Evolutionary conservation across 139 green algal species (phyloP), one percentile per base, ranked within the genome.

Genomic region (Zygnema circumcarinatum): DNA sequence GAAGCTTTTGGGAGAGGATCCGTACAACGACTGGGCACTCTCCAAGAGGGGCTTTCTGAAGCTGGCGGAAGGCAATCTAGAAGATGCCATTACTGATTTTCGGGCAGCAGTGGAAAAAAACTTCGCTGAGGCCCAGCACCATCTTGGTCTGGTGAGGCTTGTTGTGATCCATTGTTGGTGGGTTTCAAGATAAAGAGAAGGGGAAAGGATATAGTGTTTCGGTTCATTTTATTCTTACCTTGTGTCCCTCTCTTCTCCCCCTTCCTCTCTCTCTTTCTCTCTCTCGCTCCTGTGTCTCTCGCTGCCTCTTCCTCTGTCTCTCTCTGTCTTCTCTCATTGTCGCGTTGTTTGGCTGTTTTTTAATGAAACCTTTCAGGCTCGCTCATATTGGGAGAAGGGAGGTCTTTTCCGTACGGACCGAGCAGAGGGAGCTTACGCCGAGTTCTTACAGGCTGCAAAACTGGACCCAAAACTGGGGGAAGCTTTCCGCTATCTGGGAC

Each of bases 371-470:
- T 16, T 62, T 7, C 16, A 78, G 69, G 69, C 7, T 11, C 69
- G 69, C 7, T 3, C 69, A 11, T 78, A 38, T 16, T 78, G 69
- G 69, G 69, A 78, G 69, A 41, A 39, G 36, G 69, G 69, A 41
- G 69, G 69, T 39, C 7, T n/a, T 52, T 41, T 78, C 35, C 69
- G 69, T 41, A 39, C 35, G 7, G 36, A 41, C 35, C 35, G 69
- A 25, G 36, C 69, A 38, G 16, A 25, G 35, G 69, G 69, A 31
- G 47, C 80, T 0, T 32, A 86, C 21, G 67, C 82, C 20, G 36
- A 88, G 67, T 82, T 84, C 16, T 33, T 88, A 31, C 38, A 83
- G 67, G 82, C 82, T 16, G 82, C 68, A 42, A 83, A 83, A 47
- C 67, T 88, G 67, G 32, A 84, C 20, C 82, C 82, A 2, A 36